These are phyloP conservation scores for Guyanaporus albipodus DNA, from an alignment of 768 basidiomycete species.

Conservation along the genomic window DNA sequence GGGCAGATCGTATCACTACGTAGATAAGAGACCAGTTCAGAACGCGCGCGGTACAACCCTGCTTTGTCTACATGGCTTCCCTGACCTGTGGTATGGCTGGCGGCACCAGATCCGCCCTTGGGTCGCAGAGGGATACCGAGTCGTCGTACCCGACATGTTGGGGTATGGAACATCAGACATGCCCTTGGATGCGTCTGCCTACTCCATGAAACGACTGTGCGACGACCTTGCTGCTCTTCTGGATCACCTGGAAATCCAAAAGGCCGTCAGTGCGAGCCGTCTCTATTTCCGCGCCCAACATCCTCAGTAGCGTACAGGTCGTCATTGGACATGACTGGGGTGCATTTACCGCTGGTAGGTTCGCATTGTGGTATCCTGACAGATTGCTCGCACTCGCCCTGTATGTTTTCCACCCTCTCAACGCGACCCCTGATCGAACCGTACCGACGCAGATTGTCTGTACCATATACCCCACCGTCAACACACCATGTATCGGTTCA, in stretches of 20 bases:
- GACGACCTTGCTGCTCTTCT: slow-evolving; percentile 64
- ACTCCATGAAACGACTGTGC: slow-evolving; percentile 56
- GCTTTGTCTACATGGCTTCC: slow-evolving; percentile 79
- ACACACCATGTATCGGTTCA: slow-evolving; percentile 46
- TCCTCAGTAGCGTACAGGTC: slow-evolving; percentile 36
- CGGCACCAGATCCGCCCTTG: slow-evolving; percentile 69
- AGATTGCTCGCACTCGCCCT: slow-evolving; percentile 54
- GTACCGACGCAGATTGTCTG: slow-evolving; percentile 46
- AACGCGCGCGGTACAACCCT: slow-evolving; percentile 44
- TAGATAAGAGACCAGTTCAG: slow-evolving; percentile 57
- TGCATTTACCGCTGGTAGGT: slow-evolving; percentile 54
- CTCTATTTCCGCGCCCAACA: background rate
- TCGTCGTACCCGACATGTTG: slow-evolving; percentile 47
- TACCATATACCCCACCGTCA: slow-evolving; percentile 63
- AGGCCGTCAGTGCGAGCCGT: slow-evolving; percentile 44
- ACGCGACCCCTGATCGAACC: background rate
- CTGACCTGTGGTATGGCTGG: slow-evolving; percentile 74
- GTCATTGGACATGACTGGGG: slow-evolving; percentile 86
- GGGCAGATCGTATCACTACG: slow-evolving; percentile 63
- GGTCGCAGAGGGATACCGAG: slow-evolving; percentile 57
- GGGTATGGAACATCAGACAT: slow-evolving; percentile 69
- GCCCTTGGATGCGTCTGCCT: slow-evolving; percentile 49
- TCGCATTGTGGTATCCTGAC: slow-evolving; percentile 71
- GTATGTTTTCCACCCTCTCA: slow-evolving; percentile 38
- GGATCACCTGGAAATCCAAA: slow-evolving; percentile 47